Base-by-base conservation (phyloP, 2,329 filamentous ascomycete genomes). In the Neospermospora avenae region DNA sequence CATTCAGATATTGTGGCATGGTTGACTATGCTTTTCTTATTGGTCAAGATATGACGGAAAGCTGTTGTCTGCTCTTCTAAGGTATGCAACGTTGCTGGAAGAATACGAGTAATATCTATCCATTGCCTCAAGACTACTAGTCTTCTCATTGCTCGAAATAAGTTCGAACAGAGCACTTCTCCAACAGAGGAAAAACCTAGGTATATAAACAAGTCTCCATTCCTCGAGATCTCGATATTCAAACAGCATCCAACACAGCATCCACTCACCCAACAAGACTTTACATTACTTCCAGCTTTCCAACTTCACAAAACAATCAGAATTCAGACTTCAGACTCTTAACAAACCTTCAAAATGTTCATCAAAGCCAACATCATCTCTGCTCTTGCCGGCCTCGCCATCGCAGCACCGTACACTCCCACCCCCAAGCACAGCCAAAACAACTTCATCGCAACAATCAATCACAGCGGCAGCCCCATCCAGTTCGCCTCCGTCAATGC, bases 311-410 rank as follows among this genome's bases (percentile, higher is more conserved):
- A 31, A 6, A 6, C 28, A 10, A 31, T 31, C 28, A 37, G 25
- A 18, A 2, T 13, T 31, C 4, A n/a, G 37, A n/a, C n/a, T n/a
- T n/a, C n/a, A n/a, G n/a, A n/a, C n/a, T n/a, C n/a, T n/a, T n/a
- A n/a, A 49, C 39, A 42, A 22, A 35, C 34, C 11, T 22, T 56
- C 58, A 61, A 59, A 25, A 67, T 66, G 60, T 61, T 41, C 44
- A 60, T 55, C 57, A 65, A 66, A 34, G 46, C 52, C 45, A 35
- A 57, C 55, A 46, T 65, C 55, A 34, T 61, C 34, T 60, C 64
- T 24, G 34, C 53, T 41, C 34, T 67, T 37, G 61, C 60, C 16
- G 56, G 42, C 51, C 56, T 65, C 2, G 59, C 60, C 24, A n/a
- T 34, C 24, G 41, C 44, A 16, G 28, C 41, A 35, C 22, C 53